phyloP scores from a whole-genome alignment of 2,329 filamentous ascomycete genomes.

The Balansia obtecta region DNA sequence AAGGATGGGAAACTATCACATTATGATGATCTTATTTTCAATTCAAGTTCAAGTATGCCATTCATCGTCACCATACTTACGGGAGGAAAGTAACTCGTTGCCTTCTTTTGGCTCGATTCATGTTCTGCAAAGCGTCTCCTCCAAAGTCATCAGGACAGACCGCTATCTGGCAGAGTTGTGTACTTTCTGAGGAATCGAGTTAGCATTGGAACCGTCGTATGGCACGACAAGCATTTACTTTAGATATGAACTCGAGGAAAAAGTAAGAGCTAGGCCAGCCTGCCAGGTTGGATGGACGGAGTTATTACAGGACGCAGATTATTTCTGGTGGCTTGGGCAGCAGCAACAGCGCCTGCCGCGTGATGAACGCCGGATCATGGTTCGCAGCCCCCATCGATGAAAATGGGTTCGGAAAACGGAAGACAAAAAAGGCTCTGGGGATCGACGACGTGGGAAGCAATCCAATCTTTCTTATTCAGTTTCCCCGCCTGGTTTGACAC shows the following conservation, averaged over 20 bases:
- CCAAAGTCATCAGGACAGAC: too few species aligned
- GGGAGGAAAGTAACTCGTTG: too few species aligned
- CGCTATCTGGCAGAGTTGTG: too few species aligned
- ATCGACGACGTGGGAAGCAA: conserved; percentile 8
- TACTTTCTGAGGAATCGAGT: too few species aligned
- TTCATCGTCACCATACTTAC: too few species aligned
- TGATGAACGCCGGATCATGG: conserved; percentile 10
- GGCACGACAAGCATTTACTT: too few species aligned
- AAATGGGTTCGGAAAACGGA: conserved; percentile 3
- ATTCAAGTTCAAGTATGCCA: too few species aligned
- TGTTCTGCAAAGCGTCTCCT: too few species aligned
- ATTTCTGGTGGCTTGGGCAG: conserved; percentile 8
- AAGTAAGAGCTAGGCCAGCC: not conserved
- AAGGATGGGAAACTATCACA: not conserved
- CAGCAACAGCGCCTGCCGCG: conserved; percentile 1
- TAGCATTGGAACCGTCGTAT: too few species aligned
- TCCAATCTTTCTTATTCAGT: not conserved
- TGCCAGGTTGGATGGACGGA: too few species aligned
- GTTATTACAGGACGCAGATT: not conserved
- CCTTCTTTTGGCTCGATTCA: too few species aligned
- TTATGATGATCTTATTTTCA: not conserved
- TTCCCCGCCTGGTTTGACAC: not conserved
- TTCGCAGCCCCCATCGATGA: conserved; percentile 8
- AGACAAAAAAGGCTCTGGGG: not conserved
- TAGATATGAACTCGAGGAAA: too few species aligned